Base-by-base conservation (phyloP, 345 rosid species). In the Carallia pectinifolia region DNA sequence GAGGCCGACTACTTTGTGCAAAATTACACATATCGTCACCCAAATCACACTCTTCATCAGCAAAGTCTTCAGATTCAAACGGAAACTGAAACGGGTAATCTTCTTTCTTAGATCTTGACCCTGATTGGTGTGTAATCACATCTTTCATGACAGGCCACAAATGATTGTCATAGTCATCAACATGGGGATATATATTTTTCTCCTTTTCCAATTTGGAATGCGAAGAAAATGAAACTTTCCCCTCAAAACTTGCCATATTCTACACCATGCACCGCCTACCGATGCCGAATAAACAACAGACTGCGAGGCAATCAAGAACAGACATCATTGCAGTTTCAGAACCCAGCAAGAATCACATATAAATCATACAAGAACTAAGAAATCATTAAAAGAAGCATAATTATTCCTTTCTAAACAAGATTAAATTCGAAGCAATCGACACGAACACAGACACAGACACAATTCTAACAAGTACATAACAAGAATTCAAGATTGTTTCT, bases 11-110 rank as follows among this genome's bases (percentile, higher is more conserved):
- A 44, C 16, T 67, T 58, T 56, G 80, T 33, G 64, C 44, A 4
- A 79, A 48, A 23, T 55, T 61, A 39, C 65, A 44, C 67, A 34
- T 61, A 58, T 85, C 86, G n/a, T 78, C 90, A 50, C 74, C 63
- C 5, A 89, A 87, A 77, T 87, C 90, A 72, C 88, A 88, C 53
- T 71, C 94, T 23, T 73, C 96, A 68, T 88, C 91, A 29, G 83
- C 53, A 58, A 66, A 77, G 23, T 86, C 90, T 62, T 85, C 96
- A 0, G 85, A 75, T 56, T 82, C 82, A 54, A 74, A 67, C 12
- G 82, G 85, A 77, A 84, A 86, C 38, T 79, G 84, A 63, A 84
- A 83, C 13, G 4, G 3, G 34, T 71, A 44, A 53, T 78, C 85
- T 37, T 68, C 82, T 58, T 83, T 85, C 6, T 71, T 59, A 7